Conservation (phyloP, 805 yeast species). For the Pichia manshurica region DNA sequence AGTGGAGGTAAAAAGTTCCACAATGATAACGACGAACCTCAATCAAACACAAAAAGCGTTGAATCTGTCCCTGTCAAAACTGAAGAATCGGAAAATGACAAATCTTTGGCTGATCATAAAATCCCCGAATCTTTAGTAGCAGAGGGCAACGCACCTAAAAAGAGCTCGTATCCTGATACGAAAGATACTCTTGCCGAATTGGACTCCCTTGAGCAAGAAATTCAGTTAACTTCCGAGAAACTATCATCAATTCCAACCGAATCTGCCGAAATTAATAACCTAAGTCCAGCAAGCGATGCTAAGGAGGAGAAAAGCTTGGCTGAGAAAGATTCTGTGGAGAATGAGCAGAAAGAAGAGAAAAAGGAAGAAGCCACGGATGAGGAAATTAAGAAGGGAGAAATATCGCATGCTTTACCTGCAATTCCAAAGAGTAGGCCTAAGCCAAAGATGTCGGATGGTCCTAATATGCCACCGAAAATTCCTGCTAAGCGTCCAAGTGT, state of each 20-base stretch:
- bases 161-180: neutral
- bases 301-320: neutral
- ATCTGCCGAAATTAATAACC: neutral
- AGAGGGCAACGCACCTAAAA: too few species aligned
- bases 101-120: too few species aligned
- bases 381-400: too few species aligned
- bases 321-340: too few species aligned
- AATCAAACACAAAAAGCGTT: too few species aligned
- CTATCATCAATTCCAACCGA: neutral
- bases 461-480: neutral
- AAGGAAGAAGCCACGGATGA: neutral
- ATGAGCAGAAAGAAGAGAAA: neutral
- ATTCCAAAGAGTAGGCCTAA: conserved; percentile 14
- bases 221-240: neutral
- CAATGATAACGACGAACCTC: too few species aligned
- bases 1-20: too few species aligned
- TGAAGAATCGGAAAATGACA: too few species aligned
- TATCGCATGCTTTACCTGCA: neutral
- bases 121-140: too few species aligned
- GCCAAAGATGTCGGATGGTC: neutral
- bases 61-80: too few species aligned
- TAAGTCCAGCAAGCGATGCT: too few species aligned
- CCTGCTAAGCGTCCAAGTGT: neutral
- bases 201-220: conserved; percentile 2
- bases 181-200: conserved; percentile 4